These are phyloP conservation scores for Diversispora epigaea DNA, from an alignment of 192 early-diverging fungal species.

Conservation along the genomic window DNA sequence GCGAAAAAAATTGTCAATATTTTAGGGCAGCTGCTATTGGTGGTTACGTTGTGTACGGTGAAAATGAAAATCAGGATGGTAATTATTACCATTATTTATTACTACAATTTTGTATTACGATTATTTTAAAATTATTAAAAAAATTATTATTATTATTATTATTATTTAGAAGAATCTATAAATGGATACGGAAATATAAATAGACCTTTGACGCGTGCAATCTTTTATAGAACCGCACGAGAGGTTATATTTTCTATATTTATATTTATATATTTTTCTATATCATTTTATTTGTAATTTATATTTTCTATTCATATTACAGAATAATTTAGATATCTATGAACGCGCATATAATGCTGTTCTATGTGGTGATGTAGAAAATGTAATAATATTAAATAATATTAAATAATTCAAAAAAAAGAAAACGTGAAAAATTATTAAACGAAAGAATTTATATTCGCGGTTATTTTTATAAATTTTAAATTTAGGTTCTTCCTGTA, in stretches of 20 bases:
- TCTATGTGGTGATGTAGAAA: constrained; percentile 68
- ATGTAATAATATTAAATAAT: constrained; percentile 48
- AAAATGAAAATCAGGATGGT: constrained; percentile 34
- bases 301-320: background rate
- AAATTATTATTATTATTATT: background rate
- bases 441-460: background rate
- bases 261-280: background rate
- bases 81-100: too few relatives aligned
- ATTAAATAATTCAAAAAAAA: background rate
- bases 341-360: constrained; percentile 81
- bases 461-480: background rate
- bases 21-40: constrained; percentile 80
- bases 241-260: constrained; percentile 37
- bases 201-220: constrained; percentile 64
- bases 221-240: constrained; percentile 57
- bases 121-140: background rate
- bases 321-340: constrained; percentile 55
- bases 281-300: background rate
- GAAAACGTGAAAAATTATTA: background rate
- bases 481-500: constrained; percentile 59
- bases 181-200: constrained; percentile 57
- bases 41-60: constrained; percentile 61
- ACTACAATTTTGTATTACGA: background rate
- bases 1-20: constrained; percentile 67
- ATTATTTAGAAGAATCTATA: background rate